Base-by-base conservation (phyloP, 2,329 filamentous ascomycete genomes). In the Aspergillus japonicus region DNA sequence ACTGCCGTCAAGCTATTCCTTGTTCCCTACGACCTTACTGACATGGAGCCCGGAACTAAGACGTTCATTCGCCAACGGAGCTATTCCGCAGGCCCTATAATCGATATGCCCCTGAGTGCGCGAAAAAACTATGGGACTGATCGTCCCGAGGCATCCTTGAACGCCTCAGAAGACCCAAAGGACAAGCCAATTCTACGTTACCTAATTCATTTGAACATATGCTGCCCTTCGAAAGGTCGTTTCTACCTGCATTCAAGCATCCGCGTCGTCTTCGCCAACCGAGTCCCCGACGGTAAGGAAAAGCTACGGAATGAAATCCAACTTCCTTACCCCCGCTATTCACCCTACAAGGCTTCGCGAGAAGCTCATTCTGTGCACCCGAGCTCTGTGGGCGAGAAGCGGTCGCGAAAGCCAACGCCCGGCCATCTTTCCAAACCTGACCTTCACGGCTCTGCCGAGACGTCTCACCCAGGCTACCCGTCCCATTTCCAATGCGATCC, bases 1-100 rank as follows among this genome's bases (percentile, higher is more conserved):
- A 98, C 95, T 3, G 95, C 95, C 1, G 94, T 98, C 57, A 98
- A 99, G 75, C 81, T 99, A 0, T 98, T 98, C 68, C 82, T 98
- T 24, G 87, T 99, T 2, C 95, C 94, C 0, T 99, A 98, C 68
- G 92, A 98, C 72, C 81, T 99, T 1, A 84, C 87, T 1, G 94
- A 92, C 54, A 99, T 99, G 94, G 89, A 95, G 62, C 85, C 92
- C 0, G 92, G 92, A 0, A 96, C 92, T 16, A 98, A 98, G 76
- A 99, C 95, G 0, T 98, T 98, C 68, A 89, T 99, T 62, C 87
- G 95, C 31, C 95, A 99, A 77, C 89, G 95, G 61, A 95, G 90
- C 73, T 98, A 96, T 75, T 96, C 92, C 0, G 87, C 90, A 10
- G 92, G 92, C 0, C 90, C 92, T 3, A 89, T 94, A 60, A 88